Base-by-base conservation (phyloP, 805 yeast species). In the Torulaspora maleeae region DNA sequence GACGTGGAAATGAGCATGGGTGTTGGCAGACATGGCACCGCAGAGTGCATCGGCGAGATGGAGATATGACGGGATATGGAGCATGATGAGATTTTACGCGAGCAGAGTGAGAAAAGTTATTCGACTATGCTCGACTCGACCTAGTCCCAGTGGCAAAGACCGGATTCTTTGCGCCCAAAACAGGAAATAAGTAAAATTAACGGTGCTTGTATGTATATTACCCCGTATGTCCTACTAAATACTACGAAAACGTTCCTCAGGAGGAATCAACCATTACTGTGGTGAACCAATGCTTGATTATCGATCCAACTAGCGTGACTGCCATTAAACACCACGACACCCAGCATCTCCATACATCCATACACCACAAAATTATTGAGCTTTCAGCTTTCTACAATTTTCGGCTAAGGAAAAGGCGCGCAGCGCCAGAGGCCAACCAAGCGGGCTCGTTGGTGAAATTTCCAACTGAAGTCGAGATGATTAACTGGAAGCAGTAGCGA, bases 41-140 rank as follows among this genome's bases (percentile, higher is more conserved):
- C 62, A 34, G 74, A 68, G 43, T 65, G 69, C 48, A 72, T 66
- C 20, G 75, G 72, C 35, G 68, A 61, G 42, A 64, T 64, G 67
- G 68, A 64, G 46, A 61, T 64, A 61, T 64, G 55, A 54, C 56
- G 44, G 27, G 19, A 28, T 6, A 5, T 19, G 17, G 10, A 9
- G 9, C 15, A 8, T 35, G 8, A 20, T 20, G 28, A 19, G 12
- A 35, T 17, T 8, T 13, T 12, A n/a, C 27, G 28, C 17, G 35
- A 15, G n/a, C 5, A 16, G 30, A 12, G 10, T 32, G 22, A 5
- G 11, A 32, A 16, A 16, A 19, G n/a, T 3, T 5, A 35, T 3
- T 20, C 13, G 8, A 13, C 20, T 16, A 11, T 4, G 35, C 17
- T 16, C 6, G 12, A 16, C 17, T 16, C 6, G 12, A 16, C 20